Evolutionary conservation across 169 alveolate species (phyloP).

Genomic region (Pseudocohnilembus persalinus): DNA sequence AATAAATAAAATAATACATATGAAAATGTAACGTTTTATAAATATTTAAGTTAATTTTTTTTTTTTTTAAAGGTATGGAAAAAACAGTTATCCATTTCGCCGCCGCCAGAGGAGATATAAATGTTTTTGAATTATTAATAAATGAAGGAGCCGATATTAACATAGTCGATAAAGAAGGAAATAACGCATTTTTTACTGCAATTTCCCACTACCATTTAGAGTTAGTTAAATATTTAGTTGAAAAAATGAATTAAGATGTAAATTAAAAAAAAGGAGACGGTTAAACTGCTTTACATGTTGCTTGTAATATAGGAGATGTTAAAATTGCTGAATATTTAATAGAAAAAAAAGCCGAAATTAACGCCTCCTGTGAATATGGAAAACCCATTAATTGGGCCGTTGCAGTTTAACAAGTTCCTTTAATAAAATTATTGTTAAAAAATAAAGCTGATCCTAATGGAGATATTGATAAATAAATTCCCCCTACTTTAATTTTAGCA

Average conservation of each 20-base stretch:
- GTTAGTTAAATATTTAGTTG: conserved; percentile 41
- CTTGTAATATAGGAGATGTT: conserved; percentile 23
- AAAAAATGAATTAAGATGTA: conserved; percentile 25
- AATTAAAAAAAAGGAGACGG: conserved; percentile 18
- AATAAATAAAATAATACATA: neutral
- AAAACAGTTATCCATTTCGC: conserved; percentile 55
- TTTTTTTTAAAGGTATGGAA: conserved; percentile 25
- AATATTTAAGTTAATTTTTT: no score
- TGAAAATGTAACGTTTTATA: no score
- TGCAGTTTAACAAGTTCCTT: conserved; percentile 8
- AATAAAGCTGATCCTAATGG: conserved; percentile 38
- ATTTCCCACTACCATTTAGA: conserved; percentile 41
- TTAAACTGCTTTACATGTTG: conserved; percentile 31
- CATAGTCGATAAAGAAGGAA: conserved; percentile 35
- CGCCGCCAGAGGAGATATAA: conserved; percentile 50
- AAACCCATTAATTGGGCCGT: conserved; percentile 41
- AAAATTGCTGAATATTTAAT: conserved; percentile 27
- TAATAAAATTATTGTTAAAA: conserved; percentile 13
- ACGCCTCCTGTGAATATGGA: conserved; percentile 28
- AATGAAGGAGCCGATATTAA: conserved; percentile 47
- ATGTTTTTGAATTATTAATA: conserved; percentile 33
- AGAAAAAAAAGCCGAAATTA: conserved; percentile 23
- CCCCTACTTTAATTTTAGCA: conserved; percentile 21
- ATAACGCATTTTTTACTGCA: conserved; percentile 46
- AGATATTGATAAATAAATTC: conserved; percentile 10